phyloP scores from a whole-genome alignment of 2,329 filamentous ascomycete species.

The Camptophora hylomeconis region DNA sequence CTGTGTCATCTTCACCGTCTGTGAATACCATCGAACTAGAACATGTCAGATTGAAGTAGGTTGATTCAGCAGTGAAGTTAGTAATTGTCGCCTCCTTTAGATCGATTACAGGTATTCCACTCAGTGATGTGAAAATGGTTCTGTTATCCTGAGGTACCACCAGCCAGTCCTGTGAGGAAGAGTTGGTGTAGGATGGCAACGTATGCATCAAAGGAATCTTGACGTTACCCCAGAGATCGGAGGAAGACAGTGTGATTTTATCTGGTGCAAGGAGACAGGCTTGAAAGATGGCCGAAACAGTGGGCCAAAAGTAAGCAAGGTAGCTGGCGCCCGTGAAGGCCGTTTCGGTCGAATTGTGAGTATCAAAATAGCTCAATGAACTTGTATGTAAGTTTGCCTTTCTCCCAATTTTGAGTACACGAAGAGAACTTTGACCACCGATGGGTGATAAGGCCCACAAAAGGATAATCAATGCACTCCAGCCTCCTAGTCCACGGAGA shows the following conservation, averaged over 20 bases:
- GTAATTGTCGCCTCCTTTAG: conserved; percentile 9
- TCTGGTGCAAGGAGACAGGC: conserved; percentile 9
- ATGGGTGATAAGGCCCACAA: conserved; percentile 15
- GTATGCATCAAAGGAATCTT: conserved; percentile 13
- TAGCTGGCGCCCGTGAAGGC: conserved; percentile 6
- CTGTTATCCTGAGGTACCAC: conserved; percentile 5
- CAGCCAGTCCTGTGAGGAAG: conserved; percentile 8
- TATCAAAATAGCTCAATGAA: conserved; percentile 5
- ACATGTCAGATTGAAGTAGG: conserved; percentile 14
- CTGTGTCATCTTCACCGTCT: not conserved
- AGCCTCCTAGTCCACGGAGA: conserved; percentile 7
- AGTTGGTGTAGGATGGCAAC: conserved; percentile 1
- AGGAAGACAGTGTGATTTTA: conserved; percentile 7
- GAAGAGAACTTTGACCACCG: conserved; percentile 14
- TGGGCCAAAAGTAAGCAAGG: conserved; percentile 5
- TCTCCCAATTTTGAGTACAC: conserved; percentile 3
- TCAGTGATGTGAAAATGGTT: conserved; percentile 10
- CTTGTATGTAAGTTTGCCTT: conserved; percentile 3
- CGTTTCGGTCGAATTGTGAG: conserved; percentile 3
- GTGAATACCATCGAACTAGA: conserved; percentile 6
- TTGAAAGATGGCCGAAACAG: conserved; percentile 11
- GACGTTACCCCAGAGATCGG: conserved; percentile 15
- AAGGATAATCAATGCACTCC: conserved; percentile 6
- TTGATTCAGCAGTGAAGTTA: conserved; percentile 12
- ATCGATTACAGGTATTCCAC: conserved; percentile 9